Evolutionary conservation across 2,329 filamentous ascomycete species (phyloP).

Genomic region (Fusarium sacchari): DNA sequence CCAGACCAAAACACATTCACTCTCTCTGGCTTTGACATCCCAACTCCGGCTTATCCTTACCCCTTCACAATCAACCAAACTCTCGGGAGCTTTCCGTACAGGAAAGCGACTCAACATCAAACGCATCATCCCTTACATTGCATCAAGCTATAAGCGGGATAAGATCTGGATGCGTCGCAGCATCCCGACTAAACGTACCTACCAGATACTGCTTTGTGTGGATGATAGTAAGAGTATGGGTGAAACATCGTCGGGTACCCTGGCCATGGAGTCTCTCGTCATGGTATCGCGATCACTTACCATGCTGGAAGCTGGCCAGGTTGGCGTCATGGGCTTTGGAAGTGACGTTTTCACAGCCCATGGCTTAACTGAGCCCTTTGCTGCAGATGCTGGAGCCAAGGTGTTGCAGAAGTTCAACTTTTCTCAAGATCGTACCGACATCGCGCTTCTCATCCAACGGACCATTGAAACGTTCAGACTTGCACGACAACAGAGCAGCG

Average conservation of each 20-base stretch:
- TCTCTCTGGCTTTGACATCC: conserved; percentile 90
- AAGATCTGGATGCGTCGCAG: conserved; percentile 99
- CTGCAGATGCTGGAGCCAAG: conserved; percentile 77
- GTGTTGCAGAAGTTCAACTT: conserved; percentile 89
- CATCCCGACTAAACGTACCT: conserved; percentile 90
- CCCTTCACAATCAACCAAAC: conserved; percentile 93
- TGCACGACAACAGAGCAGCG: conserved; percentile 71
- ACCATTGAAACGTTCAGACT: conserved; percentile 84
- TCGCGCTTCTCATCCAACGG: conserved; percentile 78
- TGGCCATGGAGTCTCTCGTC: conserved; percentile 94
- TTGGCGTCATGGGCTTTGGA: conserved; percentile 93
- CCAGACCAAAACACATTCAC: conserved; percentile 83
- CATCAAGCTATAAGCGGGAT: conserved; percentile 97
- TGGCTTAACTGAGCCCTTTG: conserved; percentile 84
- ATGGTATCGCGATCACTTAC: conserved; percentile 87
- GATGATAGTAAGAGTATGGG: conserved; percentile 97
- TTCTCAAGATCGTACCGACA: conserved; percentile 85
- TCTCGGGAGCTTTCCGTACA: conserved; percentile 95
- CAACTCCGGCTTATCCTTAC: conserved; percentile 95
- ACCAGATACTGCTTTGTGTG: conserved; percentile 97
- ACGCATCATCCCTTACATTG: conserved; percentile 99
- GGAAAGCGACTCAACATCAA: conserved; percentile 99
- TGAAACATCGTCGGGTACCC: conserved; percentile 76
- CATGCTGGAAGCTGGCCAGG: conserved; percentile 94
- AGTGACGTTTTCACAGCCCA: conserved; percentile 85